Percentiles rank a stretch among this genome's conserved stretches.
These are phyloP conservation scores for Staphylotrichum longicolle DNA, from an alignment of 495 filamentous ascomycete species.

Conservation along the genomic window DNA sequence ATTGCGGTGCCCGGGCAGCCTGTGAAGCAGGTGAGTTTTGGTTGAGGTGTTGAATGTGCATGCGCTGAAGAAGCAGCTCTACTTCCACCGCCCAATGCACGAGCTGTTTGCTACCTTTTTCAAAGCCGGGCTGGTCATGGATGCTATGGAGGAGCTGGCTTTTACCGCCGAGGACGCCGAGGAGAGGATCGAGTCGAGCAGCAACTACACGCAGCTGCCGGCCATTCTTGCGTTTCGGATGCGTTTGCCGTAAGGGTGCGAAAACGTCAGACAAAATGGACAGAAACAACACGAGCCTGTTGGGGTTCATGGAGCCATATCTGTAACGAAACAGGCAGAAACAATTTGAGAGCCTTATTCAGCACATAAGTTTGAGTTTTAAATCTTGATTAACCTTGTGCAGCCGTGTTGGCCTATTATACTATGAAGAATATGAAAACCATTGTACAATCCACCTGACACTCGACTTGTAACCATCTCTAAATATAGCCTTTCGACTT, in stretches of 20 bases:
- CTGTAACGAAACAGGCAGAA: too few species aligned
- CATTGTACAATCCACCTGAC: too few species aligned
- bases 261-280: too few species aligned
- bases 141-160: slow-evolving; percentile 44
- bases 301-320: neutral
- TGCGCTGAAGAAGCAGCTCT: slow-evolving; percentile 28
- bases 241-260: slow-evolving; percentile 13
- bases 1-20: slow-evolving; percentile 34
- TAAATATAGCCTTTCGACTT: too few species aligned
- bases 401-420: too few species aligned
- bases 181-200: slow-evolving; percentile 28
- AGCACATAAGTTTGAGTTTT: too few species aligned
- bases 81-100: slow-evolving; percentile 44
- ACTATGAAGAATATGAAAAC: too few species aligned
- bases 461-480: too few species aligned
- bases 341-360: too few species aligned
- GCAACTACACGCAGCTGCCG: slow-evolving; percentile 42
- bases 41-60: neutral
- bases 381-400: too few species aligned
- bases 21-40: slow-evolving; percentile 30
- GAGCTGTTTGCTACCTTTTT: slow-evolving; percentile 44
- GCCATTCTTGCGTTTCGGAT: slow-evolving; percentile 39
- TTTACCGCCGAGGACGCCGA: slow-evolving; percentile 32
- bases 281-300: neutral
- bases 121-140: slow-evolving; percentile 38